A percentile compares a stretch with the other conserved stretches of the same genome.
Evolutionary conservation across 768 basidiomycete species (phyloP).

Genomic region (Leccinellum luteum): DNA sequence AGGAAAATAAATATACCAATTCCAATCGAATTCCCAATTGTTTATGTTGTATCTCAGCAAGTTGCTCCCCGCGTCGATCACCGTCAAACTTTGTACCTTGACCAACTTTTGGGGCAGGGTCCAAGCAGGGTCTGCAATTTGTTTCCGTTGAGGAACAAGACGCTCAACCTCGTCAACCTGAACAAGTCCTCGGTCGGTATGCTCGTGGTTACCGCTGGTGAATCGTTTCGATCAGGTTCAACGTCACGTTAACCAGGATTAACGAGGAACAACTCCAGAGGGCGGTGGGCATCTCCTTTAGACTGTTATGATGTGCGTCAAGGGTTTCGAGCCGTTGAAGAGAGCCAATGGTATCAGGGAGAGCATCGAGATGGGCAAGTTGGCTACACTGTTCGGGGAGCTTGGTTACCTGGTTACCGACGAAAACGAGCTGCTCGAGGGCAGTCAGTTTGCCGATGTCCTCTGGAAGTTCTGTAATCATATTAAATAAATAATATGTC

Average conservation of each 20-base stretch:
- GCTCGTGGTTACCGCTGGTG: constrained; percentile 87
- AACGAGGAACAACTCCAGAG: constrained; percentile 86
- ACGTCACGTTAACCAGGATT: constrained; percentile 76
- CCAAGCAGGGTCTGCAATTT: constrained; percentile 86
- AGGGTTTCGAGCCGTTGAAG: constrained; percentile 72
- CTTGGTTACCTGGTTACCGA: constrained; percentile 78
- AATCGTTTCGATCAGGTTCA: constrained; percentile 76
- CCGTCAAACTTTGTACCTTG: constrained; percentile 72
- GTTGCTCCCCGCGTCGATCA: constrained; percentile 93
- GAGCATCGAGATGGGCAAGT: constrained; percentile 62
- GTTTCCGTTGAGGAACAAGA: constrained; percentile 92
- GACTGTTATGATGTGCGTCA: constrained; percentile 89
- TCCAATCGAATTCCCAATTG: constrained; percentile 99
- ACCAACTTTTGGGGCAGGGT: constrained; percentile 88
- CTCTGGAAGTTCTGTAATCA: constrained; percentile 75
- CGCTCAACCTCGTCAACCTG: constrained; percentile 59
- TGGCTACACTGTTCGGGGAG: constrained; percentile 62
- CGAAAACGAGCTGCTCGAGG: constrained; percentile 72
- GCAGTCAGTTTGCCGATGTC: constrained; percentile 67
- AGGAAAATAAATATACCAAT: constrained; percentile 61
- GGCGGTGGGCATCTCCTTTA: constrained; percentile 67
- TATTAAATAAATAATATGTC: constrained; percentile 97
- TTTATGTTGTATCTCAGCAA: constrained; percentile 94
- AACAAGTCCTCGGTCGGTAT: constrained; percentile 89
- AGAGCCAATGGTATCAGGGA: constrained; percentile 75